phyloP scores from a whole-genome alignment of 2,329 filamentous ascomycete genomes.

The Camptophora hylomeconis region DNA sequence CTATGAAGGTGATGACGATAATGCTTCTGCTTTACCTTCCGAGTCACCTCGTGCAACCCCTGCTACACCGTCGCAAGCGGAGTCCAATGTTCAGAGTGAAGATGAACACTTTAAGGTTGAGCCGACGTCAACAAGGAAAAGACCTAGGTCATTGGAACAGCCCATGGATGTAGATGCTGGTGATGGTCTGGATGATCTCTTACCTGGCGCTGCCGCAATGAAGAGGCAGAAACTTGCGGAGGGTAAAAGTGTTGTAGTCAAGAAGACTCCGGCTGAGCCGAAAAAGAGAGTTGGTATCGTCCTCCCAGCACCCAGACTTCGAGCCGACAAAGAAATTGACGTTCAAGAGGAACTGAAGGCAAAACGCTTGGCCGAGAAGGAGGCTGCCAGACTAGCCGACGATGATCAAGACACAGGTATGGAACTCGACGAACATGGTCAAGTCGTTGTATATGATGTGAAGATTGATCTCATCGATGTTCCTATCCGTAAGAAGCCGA shows the following conservation, averaged over 20 bases:
- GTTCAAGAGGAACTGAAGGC: constrained; percentile 51
- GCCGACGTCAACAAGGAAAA: constrained; percentile 18
- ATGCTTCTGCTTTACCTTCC: too few relatives aligned
- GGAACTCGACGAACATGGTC: constrained; percentile 55
- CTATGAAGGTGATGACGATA: constrained; percentile 12
- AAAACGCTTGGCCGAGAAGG: constrained; percentile 40
- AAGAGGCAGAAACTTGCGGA: constrained; percentile 56
- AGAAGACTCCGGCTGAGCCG: constrained; percentile 26
- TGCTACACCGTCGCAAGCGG: too few relatives aligned
- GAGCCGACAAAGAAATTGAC: constrained; percentile 54
- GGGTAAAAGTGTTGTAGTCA: too few relatives aligned
- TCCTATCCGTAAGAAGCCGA: constrained; percentile 21
- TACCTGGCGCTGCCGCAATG: constrained; percentile 62
- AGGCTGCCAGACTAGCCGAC: constrained; percentile 40
- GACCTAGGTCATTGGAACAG: constrained; percentile 19
- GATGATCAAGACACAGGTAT: too few relatives aligned
- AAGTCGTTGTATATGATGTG: constrained; percentile 44
- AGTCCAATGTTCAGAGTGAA: too few relatives aligned
- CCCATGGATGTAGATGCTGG: constrained; percentile 22
- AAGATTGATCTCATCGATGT: constrained; percentile 68
- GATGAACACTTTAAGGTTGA: constrained; percentile 12
- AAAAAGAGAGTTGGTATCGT: constrained; percentile 22
- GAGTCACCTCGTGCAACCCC: too few relatives aligned
- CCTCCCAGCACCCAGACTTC: constrained; percentile 18
- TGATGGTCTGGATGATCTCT: constrained; percentile 56